Evolutionary conservation across 1,284 basidiomycete genomes (phyloP).

Genomic region (Leccinum griseonigrum): DNA sequence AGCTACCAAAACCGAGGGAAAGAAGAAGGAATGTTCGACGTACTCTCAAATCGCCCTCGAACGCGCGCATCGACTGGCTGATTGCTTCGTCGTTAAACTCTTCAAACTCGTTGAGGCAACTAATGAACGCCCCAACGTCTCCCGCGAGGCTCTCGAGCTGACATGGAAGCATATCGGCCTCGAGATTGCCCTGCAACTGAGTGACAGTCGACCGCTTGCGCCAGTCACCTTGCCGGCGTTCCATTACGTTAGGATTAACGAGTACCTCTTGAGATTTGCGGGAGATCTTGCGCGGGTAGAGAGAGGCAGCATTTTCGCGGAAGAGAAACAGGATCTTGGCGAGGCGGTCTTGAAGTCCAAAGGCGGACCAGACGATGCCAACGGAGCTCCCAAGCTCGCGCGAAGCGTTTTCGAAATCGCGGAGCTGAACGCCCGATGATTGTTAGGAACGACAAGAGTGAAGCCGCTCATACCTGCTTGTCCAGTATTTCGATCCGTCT

Average conservation of each 20-base stretch:
- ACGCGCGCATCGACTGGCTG: constrained; percentile 45
- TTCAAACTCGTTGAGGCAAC: constrained; percentile 52
- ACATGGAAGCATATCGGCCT: constrained; percentile 28
- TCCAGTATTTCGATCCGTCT: constrained; percentile 32
- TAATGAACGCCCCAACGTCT: constrained; percentile 49
- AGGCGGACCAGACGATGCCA: constrained; percentile 33
- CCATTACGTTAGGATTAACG: constrained; percentile 31
- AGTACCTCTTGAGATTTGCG: constrained; percentile 27
- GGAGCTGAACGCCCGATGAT: constrained; percentile 20
- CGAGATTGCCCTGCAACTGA: constrained; percentile 21
- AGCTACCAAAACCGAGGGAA: not conserved
- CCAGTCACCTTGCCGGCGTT: constrained; percentile 22
- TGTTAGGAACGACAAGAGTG: not conserved
- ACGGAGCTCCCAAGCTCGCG: constrained; percentile 35
- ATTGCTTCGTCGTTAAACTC: constrained; percentile 56
- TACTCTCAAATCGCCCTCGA: constrained; percentile 51
- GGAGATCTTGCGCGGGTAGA: constrained; percentile 31
- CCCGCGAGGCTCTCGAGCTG: constrained; percentile 44
- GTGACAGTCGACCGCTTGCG: constrained; percentile 19
- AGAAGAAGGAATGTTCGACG: not conserved
- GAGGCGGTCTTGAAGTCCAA: constrained; percentile 31
- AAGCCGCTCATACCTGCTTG: constrained; percentile 27
- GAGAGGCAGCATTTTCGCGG: constrained; percentile 33
- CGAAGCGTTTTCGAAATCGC: constrained; percentile 34
- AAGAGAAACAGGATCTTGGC: constrained; percentile 33